A percentile compares a stretch with the other conserved stretches of the same genome.
phyloP scores from a whole-genome alignment of 495 filamentous ascomycete species.

The Articulospora tetracladia region DNA sequence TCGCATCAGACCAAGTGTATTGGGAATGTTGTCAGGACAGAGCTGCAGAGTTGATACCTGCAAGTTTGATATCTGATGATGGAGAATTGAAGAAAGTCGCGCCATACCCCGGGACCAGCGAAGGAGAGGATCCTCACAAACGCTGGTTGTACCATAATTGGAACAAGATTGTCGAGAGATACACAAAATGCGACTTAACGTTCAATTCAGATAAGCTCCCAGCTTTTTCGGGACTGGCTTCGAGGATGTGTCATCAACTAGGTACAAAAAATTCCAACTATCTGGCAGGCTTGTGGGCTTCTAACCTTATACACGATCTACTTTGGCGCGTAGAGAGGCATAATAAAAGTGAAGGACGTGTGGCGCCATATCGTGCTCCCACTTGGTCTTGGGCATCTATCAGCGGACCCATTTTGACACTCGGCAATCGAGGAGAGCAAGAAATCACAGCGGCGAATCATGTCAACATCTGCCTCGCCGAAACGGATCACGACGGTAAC shows the following conservation, averaged over 20 bases:
- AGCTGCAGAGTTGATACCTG: neutral
- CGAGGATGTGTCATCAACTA: neutral
- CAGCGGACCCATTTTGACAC: neutral
- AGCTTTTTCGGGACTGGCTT: neutral
- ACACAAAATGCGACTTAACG: neutral
- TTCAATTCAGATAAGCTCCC: neutral
- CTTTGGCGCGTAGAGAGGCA: neutral
- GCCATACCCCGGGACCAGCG: neutral
- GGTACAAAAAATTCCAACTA: neutral
- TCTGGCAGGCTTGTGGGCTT: neutral
- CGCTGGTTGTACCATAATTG: neutral
- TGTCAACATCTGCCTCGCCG: neutral
- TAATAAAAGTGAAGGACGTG: neutral
- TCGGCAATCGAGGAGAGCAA: neutral
- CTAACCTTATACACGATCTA: neutral
- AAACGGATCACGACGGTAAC: no score
- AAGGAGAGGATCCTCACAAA: neutral
- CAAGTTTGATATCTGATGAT: neutral
- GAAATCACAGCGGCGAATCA: neutral
- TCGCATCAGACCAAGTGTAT: constrained; percentile 1
- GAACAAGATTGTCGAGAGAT: neutral
- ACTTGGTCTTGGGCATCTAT: constrained; percentile 10
- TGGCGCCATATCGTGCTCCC: neutral
- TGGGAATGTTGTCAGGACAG: neutral
- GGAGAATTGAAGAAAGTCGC: neutral